Evolutionary conservation across 169 alveolate genomes (phyloP), one percentile per base, ranked within the genome.

Genomic region (Plasmodium billcollinsi): DNA sequence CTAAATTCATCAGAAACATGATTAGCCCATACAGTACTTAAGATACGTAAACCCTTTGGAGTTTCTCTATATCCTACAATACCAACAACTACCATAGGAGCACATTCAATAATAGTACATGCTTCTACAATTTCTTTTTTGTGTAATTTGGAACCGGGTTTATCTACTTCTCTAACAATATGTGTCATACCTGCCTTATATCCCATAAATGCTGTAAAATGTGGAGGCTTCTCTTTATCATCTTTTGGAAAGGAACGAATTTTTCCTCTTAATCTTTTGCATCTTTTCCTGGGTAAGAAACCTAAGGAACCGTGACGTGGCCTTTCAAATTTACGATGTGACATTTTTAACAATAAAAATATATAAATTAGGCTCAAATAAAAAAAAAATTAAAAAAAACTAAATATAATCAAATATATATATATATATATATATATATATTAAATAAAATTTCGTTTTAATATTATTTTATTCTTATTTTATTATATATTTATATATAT

Each of bases 121-220:
- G 99, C 99, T 96, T 99, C 99, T 24, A 99, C 99, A 73, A 97
- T 97, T 94, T 99, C 99, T 97, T 98, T 99, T 97, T 98, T 98
- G 97, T 98, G 98, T 76, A 98, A 95, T 95, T 98, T 98, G 58
- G 99, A 98, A 20, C 99, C 99, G 20, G 99, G 99, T 94, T 97
- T 97, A 75, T 98, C 99, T 74, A 98, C 99, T 92, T 98, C 99
- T 88, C 99, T 98, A 71, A 98, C 99, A 62, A 99, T 98, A 96
- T 99, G 99, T 59, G 99, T 98, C 99, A 99, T 99, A 88, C 99
- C 99, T 72, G 99, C 99, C 96, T 99, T 99, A 97, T 97, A 99
- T 86, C 99, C 99, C 97, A 98, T 96, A 96, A 99, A 99, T 75
- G 99, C 99, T 0, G 99, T 98, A 59, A 99, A 95, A 95, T 99